Percentiles rank a stretch among this genome's conserved stretches.
Evolutionary conservation across 2,329 filamentous ascomycete species (phyloP).

Genomic region (Remersonia thermophila): DNA sequence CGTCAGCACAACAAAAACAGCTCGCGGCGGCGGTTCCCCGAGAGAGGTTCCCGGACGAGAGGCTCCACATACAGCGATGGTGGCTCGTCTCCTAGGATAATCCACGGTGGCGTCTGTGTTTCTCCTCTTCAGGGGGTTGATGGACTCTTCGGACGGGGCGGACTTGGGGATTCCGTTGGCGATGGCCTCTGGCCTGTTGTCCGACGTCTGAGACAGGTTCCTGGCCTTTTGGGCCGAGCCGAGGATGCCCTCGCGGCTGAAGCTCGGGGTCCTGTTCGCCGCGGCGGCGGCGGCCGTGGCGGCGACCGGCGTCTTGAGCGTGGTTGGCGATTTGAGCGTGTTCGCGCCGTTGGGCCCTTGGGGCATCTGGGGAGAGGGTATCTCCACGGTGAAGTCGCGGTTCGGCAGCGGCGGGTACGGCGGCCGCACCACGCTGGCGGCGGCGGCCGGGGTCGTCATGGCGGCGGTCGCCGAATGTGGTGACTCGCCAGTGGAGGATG

Average conservation of each 20-base stretch:
- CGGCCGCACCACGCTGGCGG: slow-evolving; percentile 26
- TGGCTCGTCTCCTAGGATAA: slow-evolving; percentile 52
- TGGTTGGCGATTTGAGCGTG: slow-evolving; percentile 39
- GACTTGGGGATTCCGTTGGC: neutral
- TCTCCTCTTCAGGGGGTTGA: slow-evolving; percentile 48
- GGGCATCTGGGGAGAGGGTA: slow-evolving; percentile 33
- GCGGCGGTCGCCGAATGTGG: slow-evolving; percentile 29
- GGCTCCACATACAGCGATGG: slow-evolving; percentile 45
- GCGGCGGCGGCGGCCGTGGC: neutral
- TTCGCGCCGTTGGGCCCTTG: slow-evolving; percentile 28
- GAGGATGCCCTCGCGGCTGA: slow-evolving; percentile 43
- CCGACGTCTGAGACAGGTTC: slow-evolving; percentile 43
- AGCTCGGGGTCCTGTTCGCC: slow-evolving; percentile 32
- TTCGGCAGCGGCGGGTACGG: slow-evolving; percentile 31
- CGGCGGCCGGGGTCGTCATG: slow-evolving; percentile 22
- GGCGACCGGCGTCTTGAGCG: slow-evolving; percentile 26
- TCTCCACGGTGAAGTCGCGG: slow-evolving; percentile 38
- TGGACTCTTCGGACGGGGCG: slow-evolving; percentile 35
- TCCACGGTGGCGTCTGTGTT: slow-evolving; percentile 50
- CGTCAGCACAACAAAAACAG: slow-evolving; percentile 1
- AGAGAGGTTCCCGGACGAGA: neutral
- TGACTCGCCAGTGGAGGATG: slow-evolving; percentile 42
- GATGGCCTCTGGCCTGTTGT: slow-evolving; percentile 24
- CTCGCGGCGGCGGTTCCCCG: slow-evolving; percentile 6
- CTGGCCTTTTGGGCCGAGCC: slow-evolving; percentile 41